Evolutionary conservation across 1,139 yeast species (phyloP).

Genomic region (Citeromyces hawaiiensis): DNA sequence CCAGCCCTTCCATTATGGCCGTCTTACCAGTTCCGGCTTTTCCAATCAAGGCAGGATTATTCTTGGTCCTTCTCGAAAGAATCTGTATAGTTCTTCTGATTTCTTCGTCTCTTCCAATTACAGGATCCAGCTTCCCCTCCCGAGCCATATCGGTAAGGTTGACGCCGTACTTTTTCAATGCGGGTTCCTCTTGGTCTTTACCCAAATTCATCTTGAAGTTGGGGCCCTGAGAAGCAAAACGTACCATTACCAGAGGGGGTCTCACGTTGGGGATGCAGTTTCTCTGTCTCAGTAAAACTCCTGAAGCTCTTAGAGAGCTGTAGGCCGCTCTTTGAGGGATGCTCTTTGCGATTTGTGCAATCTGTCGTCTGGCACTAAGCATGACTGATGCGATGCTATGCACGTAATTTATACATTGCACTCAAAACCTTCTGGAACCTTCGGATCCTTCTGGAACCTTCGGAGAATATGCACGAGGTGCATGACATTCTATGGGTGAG

Average conservation of each 20-base stretch:
- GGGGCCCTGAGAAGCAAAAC: conserved; percentile 4
- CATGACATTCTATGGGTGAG: too few relatives aligned
- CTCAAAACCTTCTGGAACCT: background rate
- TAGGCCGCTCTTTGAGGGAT: background rate
- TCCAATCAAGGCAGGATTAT: conserved; percentile 89
- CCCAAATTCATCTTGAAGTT: conserved; percentile 25
- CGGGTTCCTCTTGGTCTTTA: conserved; percentile 52
- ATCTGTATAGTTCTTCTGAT: conserved; percentile 88
- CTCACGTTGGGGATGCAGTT: background rate
- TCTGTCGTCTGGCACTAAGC: background rate
- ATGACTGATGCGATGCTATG: background rate
- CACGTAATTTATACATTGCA: background rate
- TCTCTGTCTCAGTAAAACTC: background rate
- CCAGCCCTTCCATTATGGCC: conserved; percentile 90
- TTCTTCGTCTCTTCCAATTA: conserved; percentile 93
- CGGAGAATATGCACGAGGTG: background rate
- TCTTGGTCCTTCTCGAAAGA: conserved; percentile 81
- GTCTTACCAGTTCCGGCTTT: conserved; percentile 98
- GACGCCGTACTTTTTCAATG: conserved; percentile 77
- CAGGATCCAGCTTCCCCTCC: conserved; percentile 91
- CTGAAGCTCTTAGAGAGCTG: background rate
- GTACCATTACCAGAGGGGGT: background rate
- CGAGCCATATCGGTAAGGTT: conserved; percentile 78
- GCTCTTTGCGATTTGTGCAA: background rate
- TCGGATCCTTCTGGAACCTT: background rate